Percentiles rank a stretch among this genome's conserved stretches.
These are phyloP conservation scores for Aphelidium insulamus DNA, from an alignment of 371 early-diverging fungal species.

Conservation along the genomic window DNA sequence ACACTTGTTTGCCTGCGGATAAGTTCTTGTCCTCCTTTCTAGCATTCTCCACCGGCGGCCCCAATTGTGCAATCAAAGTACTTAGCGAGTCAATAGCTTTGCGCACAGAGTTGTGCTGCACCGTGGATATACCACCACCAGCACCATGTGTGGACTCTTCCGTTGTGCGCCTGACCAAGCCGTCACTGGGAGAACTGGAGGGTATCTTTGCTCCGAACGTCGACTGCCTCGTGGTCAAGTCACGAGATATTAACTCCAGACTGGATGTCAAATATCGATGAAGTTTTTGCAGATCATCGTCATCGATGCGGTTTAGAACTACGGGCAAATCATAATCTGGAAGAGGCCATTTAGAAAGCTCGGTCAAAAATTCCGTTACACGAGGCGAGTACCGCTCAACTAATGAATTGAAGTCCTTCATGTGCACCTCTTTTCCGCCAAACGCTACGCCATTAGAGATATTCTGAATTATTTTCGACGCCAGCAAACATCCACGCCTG, in stretches of 20 bases:
- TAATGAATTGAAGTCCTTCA: constrained; percentile 52
- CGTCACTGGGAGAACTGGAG: too few relatives aligned
- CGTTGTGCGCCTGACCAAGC: too few relatives aligned
- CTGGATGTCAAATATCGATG: neutral
- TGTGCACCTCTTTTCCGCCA: constrained; percentile 75
- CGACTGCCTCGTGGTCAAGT: too few relatives aligned
- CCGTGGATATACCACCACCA: too few relatives aligned
- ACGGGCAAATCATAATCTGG: neutral
- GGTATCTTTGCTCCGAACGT: too few relatives aligned
- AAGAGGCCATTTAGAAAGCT: constrained; percentile 7
- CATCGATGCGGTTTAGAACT: neutral
- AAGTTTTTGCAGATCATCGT: neutral
- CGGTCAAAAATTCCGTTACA: constrained; percentile 36
- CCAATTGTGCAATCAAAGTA: constrained; percentile 59
- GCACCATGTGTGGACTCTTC: too few relatives aligned
- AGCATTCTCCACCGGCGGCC: constrained; percentile 39
- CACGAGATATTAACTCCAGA: neutral
- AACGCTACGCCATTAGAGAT: constrained; percentile 82
- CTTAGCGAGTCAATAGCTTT: constrained; percentile 56
- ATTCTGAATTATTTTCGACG: constrained; percentile 85
- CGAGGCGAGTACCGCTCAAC: constrained; percentile 10
- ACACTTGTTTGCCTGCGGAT: constrained; percentile 9
- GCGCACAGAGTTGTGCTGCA: too few relatives aligned
- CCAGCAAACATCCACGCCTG: constrained; percentile 64
- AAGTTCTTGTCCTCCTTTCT: constrained; percentile 9